phyloP scores from a whole-genome alignment of 331 rosid genomes.

The Telfairia occidentalis region DNA sequence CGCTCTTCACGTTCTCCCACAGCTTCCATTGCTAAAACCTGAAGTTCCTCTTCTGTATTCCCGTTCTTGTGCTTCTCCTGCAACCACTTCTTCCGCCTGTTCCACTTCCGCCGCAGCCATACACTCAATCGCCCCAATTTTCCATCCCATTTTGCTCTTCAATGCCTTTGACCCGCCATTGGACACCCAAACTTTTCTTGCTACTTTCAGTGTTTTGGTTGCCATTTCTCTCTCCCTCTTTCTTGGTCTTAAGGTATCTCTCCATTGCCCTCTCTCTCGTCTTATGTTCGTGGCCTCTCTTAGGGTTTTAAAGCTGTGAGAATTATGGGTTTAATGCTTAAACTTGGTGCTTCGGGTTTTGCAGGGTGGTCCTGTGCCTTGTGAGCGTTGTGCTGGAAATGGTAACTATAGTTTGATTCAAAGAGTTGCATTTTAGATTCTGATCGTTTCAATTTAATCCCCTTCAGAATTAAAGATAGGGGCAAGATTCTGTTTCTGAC shows the following conservation, averaged over 20 bases:
- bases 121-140: conserved; percentile 28
- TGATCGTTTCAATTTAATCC: not conserved
- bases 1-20: conserved; percentile 25
- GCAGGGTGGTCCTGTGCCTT: conserved; percentile 97
- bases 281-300: not conserved
- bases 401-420: conserved; percentile 38
- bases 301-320: not conserved
- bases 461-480: no score
- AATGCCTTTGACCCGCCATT: conserved; percentile 33
- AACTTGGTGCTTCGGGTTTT: conserved; percentile 16
- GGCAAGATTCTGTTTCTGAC: not conserved
- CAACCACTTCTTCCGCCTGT: not conserved
- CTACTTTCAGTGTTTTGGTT: conserved; percentile 62
- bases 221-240: conserved; percentile 86
- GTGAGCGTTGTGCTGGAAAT: conserved; percentile 92
- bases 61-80: conserved; percentile 19
- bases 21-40: conserved; percentile 23
- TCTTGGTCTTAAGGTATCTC: conserved; percentile 76
- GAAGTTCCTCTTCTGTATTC: conserved; percentile 18
- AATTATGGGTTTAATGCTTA: not conserved
- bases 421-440: not conserved
- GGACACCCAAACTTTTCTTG: conserved; percentile 78
- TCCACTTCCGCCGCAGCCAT: not conserved
- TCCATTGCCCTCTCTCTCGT: not conserved
- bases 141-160: conserved; percentile 49